Evolutionary conservation across 2,329 filamentous ascomycete genomes (phyloP), one percentile per base, ranked within the genome.

Genomic region (Cordyceps cicadae): DNA sequence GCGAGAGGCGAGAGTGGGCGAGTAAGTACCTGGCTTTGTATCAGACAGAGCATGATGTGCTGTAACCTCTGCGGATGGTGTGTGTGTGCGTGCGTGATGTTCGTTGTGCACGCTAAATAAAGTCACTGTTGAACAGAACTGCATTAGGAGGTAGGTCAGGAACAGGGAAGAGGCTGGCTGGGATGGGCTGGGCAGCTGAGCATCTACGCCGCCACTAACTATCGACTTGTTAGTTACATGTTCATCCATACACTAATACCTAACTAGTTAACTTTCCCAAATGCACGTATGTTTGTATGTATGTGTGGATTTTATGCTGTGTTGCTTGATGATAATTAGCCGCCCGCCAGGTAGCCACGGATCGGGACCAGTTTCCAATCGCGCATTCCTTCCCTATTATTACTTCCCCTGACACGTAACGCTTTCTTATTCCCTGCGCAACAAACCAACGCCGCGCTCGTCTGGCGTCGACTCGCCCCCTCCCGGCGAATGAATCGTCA

Each of bases 401-500:
- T 21, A 9, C n/a, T 46, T 24, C 41, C n/a, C 8, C 17, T 9
- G 5, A 7, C 43, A 46, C 41, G 24, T 19, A 17, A 19, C 19
- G 4, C 7, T 45, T 17, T 17, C 41, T 43, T 43, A 19, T 43
- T 46, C 19, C 4, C 5, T 21, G 19, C n/a, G 17, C 37, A 14
- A 26, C 34, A 53, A 19, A 15, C 9, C 11, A 46, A 8, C 7
- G 8, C 5, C 43, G n/a, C 19, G 56, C 43, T 26, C 19, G 56
- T 59, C 49, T 52, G 49, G 49, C 49, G 45, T 52, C 34, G 24
- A 39, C 37, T 45, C 34, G 39, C n/a, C 49, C 24, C 21, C 26
- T 39, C 24, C 15, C n/a, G 46, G 56, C 56, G 48, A 59, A 59
- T 59, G 56, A 53, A 59, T 59, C 56, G 56, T 51, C 5, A 17